Base-by-base conservation (phyloP, 495 filamentous ascomycete genomes). In the Staphylotrichum tortipilum region DNA sequence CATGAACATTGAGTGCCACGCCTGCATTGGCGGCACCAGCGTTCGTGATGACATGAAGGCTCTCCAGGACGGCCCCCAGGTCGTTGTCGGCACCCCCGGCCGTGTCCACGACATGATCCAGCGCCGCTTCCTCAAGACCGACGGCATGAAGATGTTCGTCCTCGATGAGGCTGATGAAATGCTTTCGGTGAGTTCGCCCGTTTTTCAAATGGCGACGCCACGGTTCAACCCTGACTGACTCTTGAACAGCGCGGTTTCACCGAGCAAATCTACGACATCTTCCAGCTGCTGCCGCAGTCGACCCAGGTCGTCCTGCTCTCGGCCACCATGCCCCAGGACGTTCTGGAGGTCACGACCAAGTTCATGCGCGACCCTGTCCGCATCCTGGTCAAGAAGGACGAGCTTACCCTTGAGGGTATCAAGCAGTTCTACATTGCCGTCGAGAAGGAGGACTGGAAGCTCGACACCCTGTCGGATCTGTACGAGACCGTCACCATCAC, bases 351-450 rank as follows among this genome's bases (percentile, higher is more conserved):
- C 82, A 99, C 92, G 4, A 97, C 94, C 47, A 97, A 97, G 69
- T 99, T 99, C 80, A 99, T 99, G 92, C 94, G 88, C 11, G 92
- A 99, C 62, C 94, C 92, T 17, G 92, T 99, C 26, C 88, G 92
- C 54, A 95, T 99, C 59, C 73, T 99, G n/a, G 92, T 99, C 64
- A 97, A 99, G 82, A 89, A 89, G 83, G 92, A 95, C 67, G 92
- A 99, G 68, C 77, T 99, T 74, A 99, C 92, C 8, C 80, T 99
- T 26, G 92, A 99, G 70, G 92, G 92, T 52, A 82, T 99, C 49
- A 97, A 97, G 76, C 92, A 99, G 68, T 99, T 94, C 73, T 99
- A 94, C 71, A 99, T 99, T 59, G 94, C 92, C 10, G 90, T 97
- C 24, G 92, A 99, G 73, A 97, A 96, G 73, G 92, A 99, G 67